These are phyloP conservation scores for Populus simonii DNA, from an alignment of 345 rosid genomes.

Conservation along the genomic window DNA sequence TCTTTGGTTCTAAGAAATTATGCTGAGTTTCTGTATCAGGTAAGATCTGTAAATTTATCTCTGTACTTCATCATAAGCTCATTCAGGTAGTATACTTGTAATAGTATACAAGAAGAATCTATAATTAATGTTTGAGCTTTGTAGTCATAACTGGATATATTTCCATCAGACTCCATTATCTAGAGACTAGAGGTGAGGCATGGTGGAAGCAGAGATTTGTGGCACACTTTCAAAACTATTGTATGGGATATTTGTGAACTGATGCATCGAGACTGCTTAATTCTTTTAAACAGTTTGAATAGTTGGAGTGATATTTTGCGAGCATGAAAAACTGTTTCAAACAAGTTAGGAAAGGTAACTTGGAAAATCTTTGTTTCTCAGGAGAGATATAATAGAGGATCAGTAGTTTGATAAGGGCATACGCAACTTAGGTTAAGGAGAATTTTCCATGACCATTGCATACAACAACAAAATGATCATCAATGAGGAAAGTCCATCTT, in stretches of 20 bases:
- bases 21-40: constrained; percentile 44
- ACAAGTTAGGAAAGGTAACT: not conserved
- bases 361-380: not conserved
- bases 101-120: not conserved
- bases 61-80: not conserved
- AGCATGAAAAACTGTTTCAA: not conserved
- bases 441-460: not conserved
- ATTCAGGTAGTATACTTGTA: not conserved
- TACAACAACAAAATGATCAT: not conserved
- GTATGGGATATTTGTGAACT: not conserved
- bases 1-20: constrained; percentile 33
- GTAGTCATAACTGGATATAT: not conserved
- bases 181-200: not conserved
- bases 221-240: not conserved
- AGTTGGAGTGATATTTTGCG: not conserved
- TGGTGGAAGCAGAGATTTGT: not conserved
- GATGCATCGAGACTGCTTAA: not conserved
- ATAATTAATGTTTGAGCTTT: not conserved
- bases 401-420: not conserved
- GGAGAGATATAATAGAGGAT: not conserved
- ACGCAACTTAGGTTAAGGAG: not conserved
- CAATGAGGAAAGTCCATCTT: not conserved
- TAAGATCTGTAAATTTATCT: constrained; percentile 7
- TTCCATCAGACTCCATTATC: not conserved
- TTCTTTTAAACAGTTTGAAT: not conserved